A percentile compares a stretch with the other conserved stretches of the same genome.
Conservation (phyloP, 2,329 filamentous ascomycete species). For the Graphilbum sp. region DNA sequence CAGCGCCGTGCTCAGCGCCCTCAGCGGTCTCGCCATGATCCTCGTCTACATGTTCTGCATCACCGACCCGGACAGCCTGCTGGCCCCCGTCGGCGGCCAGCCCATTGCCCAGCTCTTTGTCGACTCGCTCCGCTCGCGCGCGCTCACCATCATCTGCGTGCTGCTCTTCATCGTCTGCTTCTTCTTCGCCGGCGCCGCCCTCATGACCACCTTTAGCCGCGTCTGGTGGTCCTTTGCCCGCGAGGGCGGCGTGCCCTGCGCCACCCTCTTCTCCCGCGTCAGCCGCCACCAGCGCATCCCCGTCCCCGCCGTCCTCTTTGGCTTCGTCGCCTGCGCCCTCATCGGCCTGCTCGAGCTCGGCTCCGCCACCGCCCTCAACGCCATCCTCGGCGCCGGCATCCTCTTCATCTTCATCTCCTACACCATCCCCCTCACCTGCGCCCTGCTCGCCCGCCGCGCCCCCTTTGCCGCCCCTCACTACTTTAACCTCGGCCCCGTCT, state of each 20-base stretch:
- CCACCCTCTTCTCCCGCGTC: not conserved
- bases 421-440: not conserved
- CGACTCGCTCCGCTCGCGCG: conserved; percentile 1
- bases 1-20: not conserved
- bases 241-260: not conserved
- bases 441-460: not conserved
- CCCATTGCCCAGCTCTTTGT: conserved; percentile 1
- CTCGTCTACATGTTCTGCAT: conserved; percentile 5
- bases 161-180: not conserved
- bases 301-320: not conserved
- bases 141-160: conserved; percentile 1
- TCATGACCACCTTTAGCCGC: conserved; percentile 1
- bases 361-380: conserved; percentile 1
- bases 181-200: not conserved
- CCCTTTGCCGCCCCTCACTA: not conserved
- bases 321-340: not conserved
- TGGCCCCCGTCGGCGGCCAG: not conserved
- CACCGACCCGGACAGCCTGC: conserved; percentile 1
- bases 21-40: conserved; percentile 1
- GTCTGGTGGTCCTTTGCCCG: conserved; percentile 2
- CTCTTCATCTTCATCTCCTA: conserved; percentile 2
- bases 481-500: not conserved
- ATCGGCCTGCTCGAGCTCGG: conserved; percentile 1
- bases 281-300: not conserved
- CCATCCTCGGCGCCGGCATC: conserved; percentile 2